These are phyloP conservation scores for Hyparrhenia diplandra DNA, from an alignment of 176 grass and related monocot species.

Conservation along the genomic window DNA sequence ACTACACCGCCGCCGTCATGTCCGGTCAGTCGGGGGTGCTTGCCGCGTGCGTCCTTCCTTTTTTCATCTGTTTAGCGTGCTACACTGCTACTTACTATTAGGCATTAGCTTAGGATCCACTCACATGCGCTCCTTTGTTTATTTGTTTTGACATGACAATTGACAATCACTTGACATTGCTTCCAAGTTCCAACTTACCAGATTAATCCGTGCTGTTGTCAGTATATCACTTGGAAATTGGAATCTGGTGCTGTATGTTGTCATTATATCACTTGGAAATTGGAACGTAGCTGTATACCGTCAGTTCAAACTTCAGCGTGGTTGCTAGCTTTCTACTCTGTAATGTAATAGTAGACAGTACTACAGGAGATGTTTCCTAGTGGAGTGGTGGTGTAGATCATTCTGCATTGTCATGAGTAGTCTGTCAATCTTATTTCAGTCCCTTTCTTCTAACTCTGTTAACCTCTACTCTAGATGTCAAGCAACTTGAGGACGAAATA, in stretches of 20 bases:
- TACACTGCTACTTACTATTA: too few relatives aligned
- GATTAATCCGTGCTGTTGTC: neutral
- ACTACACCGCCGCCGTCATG: conserved; percentile 63
- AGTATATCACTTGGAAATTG: too few relatives aligned
- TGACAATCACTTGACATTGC: too few relatives aligned
- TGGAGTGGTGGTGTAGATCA: neutral
- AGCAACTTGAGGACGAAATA: conserved; percentile 62
- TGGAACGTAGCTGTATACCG: neutral
- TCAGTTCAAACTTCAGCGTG: neutral
- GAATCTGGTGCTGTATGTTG: too few relatives aligned
- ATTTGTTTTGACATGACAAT: too few relatives aligned
- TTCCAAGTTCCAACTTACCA: too few relatives aligned
- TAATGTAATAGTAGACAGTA: neutral
- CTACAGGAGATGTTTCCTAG: neutral
- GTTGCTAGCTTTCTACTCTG: neutral
- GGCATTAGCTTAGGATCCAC: neutral
- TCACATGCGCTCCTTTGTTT: too few relatives aligned
- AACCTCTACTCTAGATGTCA: conserved; percentile 50
- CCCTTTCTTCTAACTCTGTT: neutral
- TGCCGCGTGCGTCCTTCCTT: neutral
- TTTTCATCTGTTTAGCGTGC: neutral
- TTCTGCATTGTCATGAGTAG: too few relatives aligned
- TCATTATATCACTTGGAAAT: neutral
- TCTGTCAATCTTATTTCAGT: neutral
- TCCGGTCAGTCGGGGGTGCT: conserved; percentile 30